Evolutionary conservation across 1,139 yeast species (phyloP), one percentile per base, ranked within the genome.

Genomic region (Hemisphaericaspora xylofermentans): DNA sequence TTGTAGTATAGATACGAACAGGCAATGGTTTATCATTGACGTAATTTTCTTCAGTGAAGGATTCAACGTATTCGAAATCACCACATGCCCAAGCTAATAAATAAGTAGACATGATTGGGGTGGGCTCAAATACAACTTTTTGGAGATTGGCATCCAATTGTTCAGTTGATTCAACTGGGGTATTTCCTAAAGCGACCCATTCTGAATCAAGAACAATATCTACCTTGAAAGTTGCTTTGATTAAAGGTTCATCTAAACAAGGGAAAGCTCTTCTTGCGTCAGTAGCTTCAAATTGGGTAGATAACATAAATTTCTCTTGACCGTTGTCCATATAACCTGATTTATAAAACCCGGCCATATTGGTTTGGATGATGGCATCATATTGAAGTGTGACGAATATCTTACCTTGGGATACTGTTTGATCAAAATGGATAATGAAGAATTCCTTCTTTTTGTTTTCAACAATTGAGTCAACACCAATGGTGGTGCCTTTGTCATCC

Each of bases 201-300:
- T 74, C 63, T 45, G 71, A 65, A 42, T 74, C 76, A 33, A 84
- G 74, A 21, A 80, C 69, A 49, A 87, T 66, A 22, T 81, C 71
- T 44, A 87, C 76, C 43, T 77, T 79, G 54, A 81, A 86, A 18
- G 87, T 76, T 7, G 94, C 87, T 64, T 86, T 86, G 46, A 82
- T 70, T 42, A 79, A 76, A 21, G 95, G 95, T 60, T 86, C 94
- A 59, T 85, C 94, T 50, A 84, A 78, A 57, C 88, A 84, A 14
- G 95, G 95, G 66, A 86, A 83, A 1, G 94, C 91, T 55, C 88
- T 75, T 61, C 95, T 81, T 40, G 91, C 88, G 59, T 85, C 91
- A 22, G 91, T 84, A 26, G 95, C 86, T 64, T 86, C 95, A 75
- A 86, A 84, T 64, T 86, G 95, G 34, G 95, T 86, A 29, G 91